Conservation (phyloP, 2,329 filamentous ascomycete genomes). For the Phialophora macrospora region DNA sequence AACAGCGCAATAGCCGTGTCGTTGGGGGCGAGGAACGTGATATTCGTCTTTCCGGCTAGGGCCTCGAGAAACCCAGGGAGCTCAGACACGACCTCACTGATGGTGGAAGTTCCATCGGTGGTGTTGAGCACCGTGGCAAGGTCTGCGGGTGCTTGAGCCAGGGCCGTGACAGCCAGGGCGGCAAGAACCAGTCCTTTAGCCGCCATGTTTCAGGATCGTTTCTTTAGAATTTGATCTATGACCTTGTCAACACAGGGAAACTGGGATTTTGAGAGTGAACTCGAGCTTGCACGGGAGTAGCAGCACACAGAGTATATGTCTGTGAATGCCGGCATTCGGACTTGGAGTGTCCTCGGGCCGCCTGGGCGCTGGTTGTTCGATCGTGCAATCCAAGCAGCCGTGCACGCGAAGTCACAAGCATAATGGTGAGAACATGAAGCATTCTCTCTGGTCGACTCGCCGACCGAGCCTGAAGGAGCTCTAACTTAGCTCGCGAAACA, state of each 20-base stretch:
- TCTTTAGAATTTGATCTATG: not conserved
- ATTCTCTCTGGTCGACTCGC: not conserved
- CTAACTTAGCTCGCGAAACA: not conserved
- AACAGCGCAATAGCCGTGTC: conserved; percentile 23
- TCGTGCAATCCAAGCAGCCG: not conserved
- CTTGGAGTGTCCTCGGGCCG: not conserved
- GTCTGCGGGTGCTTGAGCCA: conserved; percentile 17
- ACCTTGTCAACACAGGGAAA: not conserved
- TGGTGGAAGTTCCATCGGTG: conserved; percentile 12
- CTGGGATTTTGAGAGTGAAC: not conserved
- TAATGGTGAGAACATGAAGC: not conserved
- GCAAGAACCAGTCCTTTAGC: conserved; percentile 13
- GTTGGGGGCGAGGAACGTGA: conserved; percentile 27
- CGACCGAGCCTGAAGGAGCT: not conserved
- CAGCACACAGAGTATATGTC: not conserved
- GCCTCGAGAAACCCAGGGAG: conserved; percentile 6
- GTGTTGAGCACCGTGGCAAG: conserved; percentile 22
- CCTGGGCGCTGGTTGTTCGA: not conserved
- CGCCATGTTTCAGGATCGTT: not conserved
- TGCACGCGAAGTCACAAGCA: not conserved
- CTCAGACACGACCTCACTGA: conserved; percentile 6
- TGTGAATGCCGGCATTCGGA: not conserved
- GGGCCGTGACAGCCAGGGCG: conserved; percentile 16
- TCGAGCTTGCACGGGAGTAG: not conserved
- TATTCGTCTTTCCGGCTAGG: conserved; percentile 22